phyloP scores from a whole-genome alignment of 2,329 filamentous ascomycete species.

The Cordyceps pruinosa region DNA sequence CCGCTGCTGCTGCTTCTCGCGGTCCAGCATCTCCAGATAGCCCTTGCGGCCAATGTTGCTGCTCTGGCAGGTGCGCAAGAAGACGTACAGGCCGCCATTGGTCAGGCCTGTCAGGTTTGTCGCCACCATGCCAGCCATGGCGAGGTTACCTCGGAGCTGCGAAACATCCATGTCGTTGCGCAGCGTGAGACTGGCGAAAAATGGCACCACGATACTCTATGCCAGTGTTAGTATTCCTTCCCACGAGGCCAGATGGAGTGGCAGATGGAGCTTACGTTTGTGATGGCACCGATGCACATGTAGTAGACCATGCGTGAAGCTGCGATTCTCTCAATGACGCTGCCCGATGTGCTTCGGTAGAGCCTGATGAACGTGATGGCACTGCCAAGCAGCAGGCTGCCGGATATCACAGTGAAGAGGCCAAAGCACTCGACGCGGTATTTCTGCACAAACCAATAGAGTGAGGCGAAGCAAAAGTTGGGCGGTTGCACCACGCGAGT shows the following conservation, averaged over 20 bases:
- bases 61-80: constrained; percentile 56
- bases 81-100: constrained; percentile 59
- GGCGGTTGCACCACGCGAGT: constrained; percentile 48
- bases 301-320: constrained; percentile 67
- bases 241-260: too few species aligned
- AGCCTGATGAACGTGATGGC: constrained; percentile 51
- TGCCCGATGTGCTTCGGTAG: constrained; percentile 46
- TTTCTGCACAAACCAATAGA: constrained; percentile 59
- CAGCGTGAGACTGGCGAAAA: constrained; percentile 53
- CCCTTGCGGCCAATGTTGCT: constrained; percentile 46
- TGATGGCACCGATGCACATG: constrained; percentile 48
- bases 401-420: constrained; percentile 44
- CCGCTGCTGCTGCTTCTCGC: constrained; percentile 25
- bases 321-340: constrained; percentile 52
- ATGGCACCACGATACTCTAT: constrained; percentile 55
- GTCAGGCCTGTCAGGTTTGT: constrained; percentile 60
- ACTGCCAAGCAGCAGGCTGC: constrained; percentile 43
- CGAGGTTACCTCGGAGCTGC: constrained; percentile 39
- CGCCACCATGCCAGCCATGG: constrained; percentile 59
- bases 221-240: constrained; percentile 18
- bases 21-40: constrained; percentile 39
- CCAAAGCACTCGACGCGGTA: constrained; percentile 53
- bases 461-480: constrained; percentile 58
- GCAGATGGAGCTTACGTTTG: constrained; percentile 42
- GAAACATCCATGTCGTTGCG: constrained; percentile 28